Percentiles rank a stretch among this genome's conserved stretches.
Conservation (phyloP, 371 early-diverging fungal species). For the Circinella minor region DNA sequence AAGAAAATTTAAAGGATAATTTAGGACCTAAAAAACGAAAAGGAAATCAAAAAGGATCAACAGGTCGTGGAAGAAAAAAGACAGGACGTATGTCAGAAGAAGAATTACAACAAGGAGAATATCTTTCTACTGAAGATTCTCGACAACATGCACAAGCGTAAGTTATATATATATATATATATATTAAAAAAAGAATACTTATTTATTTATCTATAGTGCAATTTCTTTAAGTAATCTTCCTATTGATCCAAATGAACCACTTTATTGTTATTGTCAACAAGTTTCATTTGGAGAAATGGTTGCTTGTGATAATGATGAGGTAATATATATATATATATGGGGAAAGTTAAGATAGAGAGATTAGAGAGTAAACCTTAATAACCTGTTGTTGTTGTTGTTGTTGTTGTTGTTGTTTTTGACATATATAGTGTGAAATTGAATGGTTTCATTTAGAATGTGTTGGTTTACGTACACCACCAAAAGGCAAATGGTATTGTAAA, state of each 20-base stretch:
- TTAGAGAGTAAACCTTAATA: background rate
- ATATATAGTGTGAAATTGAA: conserved; percentile 80
- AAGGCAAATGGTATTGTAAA: conserved; percentile 93
- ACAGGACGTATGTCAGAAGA: conserved; percentile 12
- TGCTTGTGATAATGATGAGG: conserved; percentile 92
- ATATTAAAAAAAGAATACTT: background rate
- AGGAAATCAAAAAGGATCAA: conserved; percentile 6
- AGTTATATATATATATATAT: no score
- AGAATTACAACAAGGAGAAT: conserved; percentile 21
- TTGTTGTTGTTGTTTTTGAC: background rate
- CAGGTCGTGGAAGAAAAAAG: conserved; percentile 24
- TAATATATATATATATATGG: conserved; percentile 39
- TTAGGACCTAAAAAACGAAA: conserved; percentile 1
- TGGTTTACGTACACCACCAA: conserved; percentile 78
- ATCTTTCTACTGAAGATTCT: conserved; percentile 37
- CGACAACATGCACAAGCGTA: conserved; percentile 48
- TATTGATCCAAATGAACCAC: conserved; percentile 95
- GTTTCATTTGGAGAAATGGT: conserved; percentile 98
- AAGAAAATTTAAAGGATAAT: background rate
- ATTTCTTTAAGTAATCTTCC: conserved; percentile 69
- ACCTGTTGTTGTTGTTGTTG: background rate
- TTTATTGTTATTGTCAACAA: conserved; percentile 93
- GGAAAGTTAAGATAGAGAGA: background rate
- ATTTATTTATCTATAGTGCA: conserved; percentile 27
- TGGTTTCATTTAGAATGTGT: conserved; percentile 98